Percentiles rank a stretch among this genome's conserved stretches.
These are phyloP conservation scores for Schizonepeta tenuifolia DNA, from an alignment of 257 asterid genomes.

Conservation along the genomic window DNA sequence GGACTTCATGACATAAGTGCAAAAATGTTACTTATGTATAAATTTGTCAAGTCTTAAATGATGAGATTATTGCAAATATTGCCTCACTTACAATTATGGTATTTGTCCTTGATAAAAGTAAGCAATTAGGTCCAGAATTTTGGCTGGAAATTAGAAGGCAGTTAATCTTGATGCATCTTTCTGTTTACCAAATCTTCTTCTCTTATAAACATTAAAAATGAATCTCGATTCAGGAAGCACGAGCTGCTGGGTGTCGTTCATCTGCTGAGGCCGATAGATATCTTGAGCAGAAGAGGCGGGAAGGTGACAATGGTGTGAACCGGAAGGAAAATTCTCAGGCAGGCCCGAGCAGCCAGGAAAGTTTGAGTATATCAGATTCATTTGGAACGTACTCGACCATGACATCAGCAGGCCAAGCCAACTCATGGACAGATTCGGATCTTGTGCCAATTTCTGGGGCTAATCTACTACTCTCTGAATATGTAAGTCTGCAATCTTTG, in stretches of 20 bases:
- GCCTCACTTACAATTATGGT: too few relatives aligned
- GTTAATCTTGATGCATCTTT: background rate
- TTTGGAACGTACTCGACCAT: constrained; percentile 53
- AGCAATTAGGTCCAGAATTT: background rate
- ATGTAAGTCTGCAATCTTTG: constrained; percentile 51
- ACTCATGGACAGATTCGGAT: constrained; percentile 47
- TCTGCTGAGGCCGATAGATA: constrained; percentile 73
- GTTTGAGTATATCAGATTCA: constrained; percentile 53
- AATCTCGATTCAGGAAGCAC: constrained; percentile 70
- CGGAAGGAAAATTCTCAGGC: constrained; percentile 57
- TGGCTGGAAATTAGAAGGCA: background rate
- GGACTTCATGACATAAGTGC: too few relatives aligned
- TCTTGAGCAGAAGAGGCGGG: constrained; percentile 61
- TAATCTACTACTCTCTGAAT: constrained; percentile 63
- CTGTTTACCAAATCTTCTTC: constrained; percentile 14
- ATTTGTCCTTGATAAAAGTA: background rate
- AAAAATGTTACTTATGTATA: too few relatives aligned
- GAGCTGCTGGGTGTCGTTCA: constrained; percentile 74
- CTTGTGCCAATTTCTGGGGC: constrained; percentile 49
- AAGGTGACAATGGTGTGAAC: constrained; percentile 51
- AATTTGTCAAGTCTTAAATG: too few relatives aligned
- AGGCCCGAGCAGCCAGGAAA: constrained; percentile 61
- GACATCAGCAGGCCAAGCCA: constrained; percentile 52
- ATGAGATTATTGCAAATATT: too few relatives aligned
- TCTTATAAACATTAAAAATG: background rate